Evolutionary conservation across 2,329 filamentous ascomycete genomes (phyloP).

Genomic region (Phialocephala sp.): DNA sequence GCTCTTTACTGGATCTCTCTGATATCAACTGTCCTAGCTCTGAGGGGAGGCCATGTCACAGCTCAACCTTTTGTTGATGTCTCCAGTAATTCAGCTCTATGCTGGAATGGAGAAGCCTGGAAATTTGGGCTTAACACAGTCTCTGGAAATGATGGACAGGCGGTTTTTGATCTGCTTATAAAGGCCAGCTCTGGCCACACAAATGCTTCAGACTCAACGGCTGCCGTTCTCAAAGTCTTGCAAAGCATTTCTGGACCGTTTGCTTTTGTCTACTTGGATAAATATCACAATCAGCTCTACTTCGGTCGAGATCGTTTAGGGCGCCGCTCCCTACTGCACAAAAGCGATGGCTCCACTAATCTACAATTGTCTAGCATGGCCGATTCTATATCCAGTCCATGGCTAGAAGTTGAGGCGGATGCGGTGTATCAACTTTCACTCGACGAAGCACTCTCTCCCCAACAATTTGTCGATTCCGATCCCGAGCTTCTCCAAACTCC

Average conservation of each 20-base stretch:
- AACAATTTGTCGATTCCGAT: not conserved
- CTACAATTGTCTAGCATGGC: constrained; percentile 76
- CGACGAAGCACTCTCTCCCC: not conserved
- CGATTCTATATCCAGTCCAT: constrained; percentile 57
- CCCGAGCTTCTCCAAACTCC: not conserved
- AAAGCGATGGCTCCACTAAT: constrained; percentile 48
- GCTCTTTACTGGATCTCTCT: constrained; percentile 61
- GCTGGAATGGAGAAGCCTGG: constrained; percentile 99
- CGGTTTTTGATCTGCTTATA: constrained; percentile 66
- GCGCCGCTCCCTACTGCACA: constrained; percentile 77
- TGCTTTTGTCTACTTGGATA: constrained; percentile 85
- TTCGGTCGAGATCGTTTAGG: constrained; percentile 90
- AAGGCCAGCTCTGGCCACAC: constrained; percentile 38
- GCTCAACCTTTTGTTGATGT: constrained; percentile 73
- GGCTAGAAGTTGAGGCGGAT: constrained; percentile 84
- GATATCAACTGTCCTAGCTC: constrained; percentile 84
- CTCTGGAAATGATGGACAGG: constrained; percentile 78
- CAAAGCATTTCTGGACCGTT: constrained; percentile 79
- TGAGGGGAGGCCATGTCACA: constrained; percentile 77
- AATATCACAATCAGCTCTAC: constrained; percentile 64
- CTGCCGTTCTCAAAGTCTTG: constrained; percentile 57
- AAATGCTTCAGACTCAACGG: constrained; percentile 32
- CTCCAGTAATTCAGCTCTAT: constrained; percentile 69
- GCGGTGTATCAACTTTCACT: constrained; percentile 66
- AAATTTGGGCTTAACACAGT: constrained; percentile 64